phyloP scores from a whole-genome alignment of 805 yeast genomes.

The Barnettozyma wickerhamii region DNA sequence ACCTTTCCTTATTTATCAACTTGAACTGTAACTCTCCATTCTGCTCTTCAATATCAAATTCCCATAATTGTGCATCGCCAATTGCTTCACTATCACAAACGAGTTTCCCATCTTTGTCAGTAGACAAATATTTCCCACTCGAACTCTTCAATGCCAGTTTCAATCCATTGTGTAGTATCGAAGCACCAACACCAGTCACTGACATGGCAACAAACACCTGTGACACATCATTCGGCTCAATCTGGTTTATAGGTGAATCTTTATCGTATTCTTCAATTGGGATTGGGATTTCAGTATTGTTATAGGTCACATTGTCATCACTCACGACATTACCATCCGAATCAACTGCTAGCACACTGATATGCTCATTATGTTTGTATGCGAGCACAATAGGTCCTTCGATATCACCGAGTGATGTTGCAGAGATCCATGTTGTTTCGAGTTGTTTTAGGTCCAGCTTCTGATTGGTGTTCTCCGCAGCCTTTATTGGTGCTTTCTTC shows the following conservation, averaged over 20 bases:
- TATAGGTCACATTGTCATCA: neutral
- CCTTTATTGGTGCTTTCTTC: neutral
- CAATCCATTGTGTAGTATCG: conserved; percentile 9
- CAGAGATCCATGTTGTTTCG: conserved; percentile 24
- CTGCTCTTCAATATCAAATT: conserved; percentile 13
- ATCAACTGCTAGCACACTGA: conserved; percentile 2
- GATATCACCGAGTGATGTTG: conserved; percentile 23
- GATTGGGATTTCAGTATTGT: neutral
- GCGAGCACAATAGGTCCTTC: conserved; percentile 29
- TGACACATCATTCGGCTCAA: conserved; percentile 28
- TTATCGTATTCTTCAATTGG: neutral
- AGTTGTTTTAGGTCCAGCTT: conserved; percentile 7
- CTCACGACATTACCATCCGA: neutral
- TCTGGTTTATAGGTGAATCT: conserved; percentile 11
- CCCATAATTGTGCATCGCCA: conserved; percentile 27
- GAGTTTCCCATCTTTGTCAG: conserved; percentile 13
- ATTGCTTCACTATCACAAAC: conserved; percentile 31
- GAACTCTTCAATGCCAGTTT: conserved; percentile 27
- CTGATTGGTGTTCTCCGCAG: conserved; percentile 3
- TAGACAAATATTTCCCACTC: conserved; percentile 24
- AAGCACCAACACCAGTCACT: conserved; percentile 7
- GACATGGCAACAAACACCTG: conserved; percentile 30
- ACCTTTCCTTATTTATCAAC: conserved; percentile 14
- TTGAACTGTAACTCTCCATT: neutral
- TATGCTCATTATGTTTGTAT: neutral